These are phyloP conservation scores for Pseudogymnoascus sp. DNA, from an alignment of 2,329 filamentous ascomycete species.

Conservation along the genomic window DNA sequence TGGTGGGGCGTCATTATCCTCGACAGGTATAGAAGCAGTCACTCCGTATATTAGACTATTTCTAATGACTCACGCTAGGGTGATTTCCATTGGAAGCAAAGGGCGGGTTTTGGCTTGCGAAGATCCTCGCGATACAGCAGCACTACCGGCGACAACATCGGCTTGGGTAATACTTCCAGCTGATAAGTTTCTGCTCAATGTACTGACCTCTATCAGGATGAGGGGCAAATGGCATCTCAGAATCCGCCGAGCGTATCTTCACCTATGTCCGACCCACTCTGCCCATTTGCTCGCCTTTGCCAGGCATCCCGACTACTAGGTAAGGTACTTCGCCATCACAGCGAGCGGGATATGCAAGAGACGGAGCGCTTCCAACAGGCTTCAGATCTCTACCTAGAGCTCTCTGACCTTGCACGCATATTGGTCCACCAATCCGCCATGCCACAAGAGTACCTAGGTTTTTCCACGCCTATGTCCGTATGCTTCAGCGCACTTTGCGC, in stretches of 20 bases:
- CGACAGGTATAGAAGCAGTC: conserved; percentile 31
- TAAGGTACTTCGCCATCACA: conserved; percentile 29
- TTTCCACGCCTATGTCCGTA: conserved; percentile 23
- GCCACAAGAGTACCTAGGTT: conserved; percentile 21
- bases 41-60: background rate
- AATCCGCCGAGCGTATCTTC: conserved; percentile 25
- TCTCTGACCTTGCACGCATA: conserved; percentile 20
- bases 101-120: conserved; percentile 24
- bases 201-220: conserved; percentile 25
- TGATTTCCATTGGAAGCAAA: conserved; percentile 26
- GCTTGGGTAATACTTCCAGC: conserved; percentile 31
- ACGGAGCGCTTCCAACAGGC: conserved; percentile 19
- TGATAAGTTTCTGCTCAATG: background rate
- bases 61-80: conserved; percentile 19
- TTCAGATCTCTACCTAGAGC: conserved; percentile 22
- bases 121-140: conserved; percentile 22
- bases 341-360: conserved; percentile 19
- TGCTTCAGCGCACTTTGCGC: conserved; percentile 26
- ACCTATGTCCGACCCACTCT: conserved; percentile 38
- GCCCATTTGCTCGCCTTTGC: conserved; percentile 45
- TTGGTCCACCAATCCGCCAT: conserved; percentile 22
- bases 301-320: conserved; percentile 33
- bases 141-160: conserved; percentile 28
- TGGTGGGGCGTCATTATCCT: conserved; percentile 45
- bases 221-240: conserved; percentile 29